These are phyloP conservation scores for Styphnolobium japonicum DNA, from an alignment of 306 rosid species.

Conservation along the genomic window DNA sequence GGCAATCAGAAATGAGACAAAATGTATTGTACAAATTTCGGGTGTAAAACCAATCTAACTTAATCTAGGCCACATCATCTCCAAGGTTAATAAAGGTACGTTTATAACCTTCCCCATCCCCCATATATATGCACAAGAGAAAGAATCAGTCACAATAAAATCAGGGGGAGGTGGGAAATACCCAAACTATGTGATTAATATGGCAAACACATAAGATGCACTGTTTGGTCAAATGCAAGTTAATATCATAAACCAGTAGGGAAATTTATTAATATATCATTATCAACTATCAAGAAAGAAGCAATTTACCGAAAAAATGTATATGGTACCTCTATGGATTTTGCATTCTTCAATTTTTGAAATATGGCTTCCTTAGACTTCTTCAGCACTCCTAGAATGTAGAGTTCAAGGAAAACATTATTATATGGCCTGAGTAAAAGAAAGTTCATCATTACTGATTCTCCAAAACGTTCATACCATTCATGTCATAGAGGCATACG, in stretches of 20 bases:
- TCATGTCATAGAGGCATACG: constrained; percentile 77
- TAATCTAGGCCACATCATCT: not conserved
- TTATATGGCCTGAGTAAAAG: constrained; percentile 11
- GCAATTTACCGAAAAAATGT: not conserved
- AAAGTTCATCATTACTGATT: constrained; percentile 4
- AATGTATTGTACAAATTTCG: not conserved
- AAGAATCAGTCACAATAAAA: not conserved
- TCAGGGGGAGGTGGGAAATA: not conserved
- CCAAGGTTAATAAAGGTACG: not conserved
- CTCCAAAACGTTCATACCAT: constrained; percentile 50
- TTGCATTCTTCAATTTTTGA: constrained; percentile 46
- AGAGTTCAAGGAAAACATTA: constrained; percentile 15
- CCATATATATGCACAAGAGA: not conserved
- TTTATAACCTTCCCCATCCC: not conserved
- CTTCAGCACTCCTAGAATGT: constrained; percentile 66
- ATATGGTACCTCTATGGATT: constrained; percentile 48
- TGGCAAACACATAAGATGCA: constrained; percentile 1
- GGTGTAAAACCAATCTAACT: not conserved
- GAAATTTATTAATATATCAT: not conserved
- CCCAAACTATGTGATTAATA: constrained; percentile 14
- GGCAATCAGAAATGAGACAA: not conserved
- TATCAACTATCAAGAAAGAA: constrained; percentile 11
- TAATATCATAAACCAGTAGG: not conserved
- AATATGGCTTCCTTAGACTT: constrained; percentile 60
- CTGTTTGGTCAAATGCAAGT: not conserved